Evolutionary conservation across 202 grass and related monocot species (phyloP), one percentile per base, ranked within the genome.

Genomic region (Eragrostis tef): DNA sequence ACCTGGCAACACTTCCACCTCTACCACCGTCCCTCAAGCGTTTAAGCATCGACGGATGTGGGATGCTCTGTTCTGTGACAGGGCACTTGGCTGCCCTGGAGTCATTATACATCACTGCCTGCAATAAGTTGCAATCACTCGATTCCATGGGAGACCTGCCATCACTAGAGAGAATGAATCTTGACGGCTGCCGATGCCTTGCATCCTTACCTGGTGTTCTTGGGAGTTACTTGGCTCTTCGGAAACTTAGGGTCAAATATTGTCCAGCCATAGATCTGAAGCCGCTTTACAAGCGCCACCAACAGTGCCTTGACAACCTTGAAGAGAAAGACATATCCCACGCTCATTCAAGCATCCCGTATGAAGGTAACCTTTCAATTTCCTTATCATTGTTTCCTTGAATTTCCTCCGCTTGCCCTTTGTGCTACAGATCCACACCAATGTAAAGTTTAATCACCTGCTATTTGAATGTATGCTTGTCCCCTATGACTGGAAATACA

Each of bases 21-120:
- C 42, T 77, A 31, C 58, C 74, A 20, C 5, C 74, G 1, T 6
- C 58, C 5, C 58, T 63, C 14, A 29, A 11, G 42, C 0, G 0
- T 2, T 47, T 77, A 16, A 0, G 0, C 6, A 36, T 74, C 26
- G 2, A 0, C 0, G 0, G 0, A 0, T 50, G 6, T 16, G 2
- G 21, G 2, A 57, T 11, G 0, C 57, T 77, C 11, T 47, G 22
- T 63, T 77, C 1, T 6, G 2, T 77, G 22, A 47, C 74, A 77
- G 74, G 57, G 5, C 41, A 63, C 22, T 39, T 63, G 22, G 56
- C 62, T 47, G 15, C 15, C 11, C 22, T 77, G 14, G 0, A 19
- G 4, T 0, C 0, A 31, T 63, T 77, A 59, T 0, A 0, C 4
- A 63, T 77, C 17, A 0, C 0, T 31, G 8, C 0, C 8, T 77